Evolutionary conservation across 768 basidiomycete genomes (phyloP).

Genomic region (Russula abietina): DNA sequence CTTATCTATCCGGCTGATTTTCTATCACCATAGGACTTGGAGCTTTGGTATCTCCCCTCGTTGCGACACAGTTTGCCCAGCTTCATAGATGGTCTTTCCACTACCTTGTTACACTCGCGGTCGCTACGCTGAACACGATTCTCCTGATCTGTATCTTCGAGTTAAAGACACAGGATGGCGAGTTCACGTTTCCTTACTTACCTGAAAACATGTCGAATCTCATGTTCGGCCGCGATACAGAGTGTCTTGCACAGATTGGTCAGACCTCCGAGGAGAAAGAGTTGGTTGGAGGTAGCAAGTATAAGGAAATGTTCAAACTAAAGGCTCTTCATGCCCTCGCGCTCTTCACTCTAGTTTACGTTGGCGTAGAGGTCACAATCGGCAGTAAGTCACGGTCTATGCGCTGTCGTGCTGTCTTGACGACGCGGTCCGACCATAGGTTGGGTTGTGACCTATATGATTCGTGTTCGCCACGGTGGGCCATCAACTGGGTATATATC

Average conservation of each 20-base stretch:
- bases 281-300: conserved; percentile 38
- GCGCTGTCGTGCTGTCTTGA: neutral
- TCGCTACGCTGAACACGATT: conserved; percentile 54
- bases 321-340: conserved; percentile 38
- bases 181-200: conserved; percentile 16
- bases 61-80: conserved; percentile 75
- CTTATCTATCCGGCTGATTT: neutral
- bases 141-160: conserved; percentile 55
- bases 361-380: conserved; percentile 36
- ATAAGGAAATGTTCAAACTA: conserved; percentile 42
- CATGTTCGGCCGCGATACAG: conserved; percentile 31
- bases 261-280: conserved; percentile 38
- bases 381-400: conserved; percentile 31
- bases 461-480: conserved; percentile 42
- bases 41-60: conserved; percentile 63
- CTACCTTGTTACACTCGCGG: conserved; percentile 61
- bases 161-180: conserved; percentile 66
- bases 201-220: neutral
- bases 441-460: conserved; percentile 52
- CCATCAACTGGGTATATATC: conserved; percentile 45
- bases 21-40: conserved; percentile 45
- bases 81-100: conserved; percentile 68
- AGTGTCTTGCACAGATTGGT: conserved; percentile 50
- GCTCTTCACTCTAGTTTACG: conserved; percentile 41
- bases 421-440: conserved; percentile 30